phyloP scores from a whole-genome alignment of 1,139 yeast genomes.

The Blastobotrys apis region DNA sequence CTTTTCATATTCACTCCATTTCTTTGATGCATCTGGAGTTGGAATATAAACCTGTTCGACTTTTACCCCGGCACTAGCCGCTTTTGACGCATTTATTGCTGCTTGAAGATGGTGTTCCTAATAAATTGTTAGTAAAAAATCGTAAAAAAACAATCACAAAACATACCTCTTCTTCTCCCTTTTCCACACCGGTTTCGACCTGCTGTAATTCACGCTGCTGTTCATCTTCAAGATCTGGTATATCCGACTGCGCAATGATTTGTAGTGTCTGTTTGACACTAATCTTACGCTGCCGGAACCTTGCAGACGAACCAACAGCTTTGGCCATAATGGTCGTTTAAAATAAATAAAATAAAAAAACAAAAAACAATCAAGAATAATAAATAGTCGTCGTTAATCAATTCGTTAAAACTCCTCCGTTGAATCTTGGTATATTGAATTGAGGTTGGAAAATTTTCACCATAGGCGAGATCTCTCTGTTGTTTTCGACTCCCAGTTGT shows the following conservation, averaged over 20 bases:
- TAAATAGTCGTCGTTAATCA: not conserved
- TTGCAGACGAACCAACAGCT: constrained; percentile 39
- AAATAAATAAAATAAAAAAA: constrained; percentile 4
- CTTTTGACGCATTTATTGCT: constrained; percentile 73
- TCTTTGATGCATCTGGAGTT: constrained; percentile 88
- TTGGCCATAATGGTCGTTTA: constrained; percentile 15
- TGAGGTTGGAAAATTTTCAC: no score
- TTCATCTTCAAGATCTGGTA: constrained; percentile 71
- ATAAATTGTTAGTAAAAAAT: not conserved
- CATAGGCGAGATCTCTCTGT: no score
- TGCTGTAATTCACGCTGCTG: constrained; percentile 81
- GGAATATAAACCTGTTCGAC: constrained; percentile 79
- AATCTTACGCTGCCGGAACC: constrained; percentile 87
- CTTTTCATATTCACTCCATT: constrained; percentile 72
- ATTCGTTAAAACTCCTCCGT: not conserved
- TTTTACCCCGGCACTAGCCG: constrained; percentile 52
- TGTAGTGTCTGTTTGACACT: constrained; percentile 86
- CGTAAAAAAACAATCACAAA: no score
- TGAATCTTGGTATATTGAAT: no score
- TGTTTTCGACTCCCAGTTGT: no score
- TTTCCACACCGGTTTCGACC: constrained; percentile 96
- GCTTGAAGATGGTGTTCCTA: constrained; percentile 87
- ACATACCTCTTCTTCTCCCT: constrained; percentile 75
- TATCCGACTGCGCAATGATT: constrained; percentile 69
- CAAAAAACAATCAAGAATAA: not conserved